A percentile compares a stretch with the other conserved stretches of the same genome.
Conservation (phyloP, 2,329 filamentous ascomycete genomes). For the Fusarium papillatum region DNA sequence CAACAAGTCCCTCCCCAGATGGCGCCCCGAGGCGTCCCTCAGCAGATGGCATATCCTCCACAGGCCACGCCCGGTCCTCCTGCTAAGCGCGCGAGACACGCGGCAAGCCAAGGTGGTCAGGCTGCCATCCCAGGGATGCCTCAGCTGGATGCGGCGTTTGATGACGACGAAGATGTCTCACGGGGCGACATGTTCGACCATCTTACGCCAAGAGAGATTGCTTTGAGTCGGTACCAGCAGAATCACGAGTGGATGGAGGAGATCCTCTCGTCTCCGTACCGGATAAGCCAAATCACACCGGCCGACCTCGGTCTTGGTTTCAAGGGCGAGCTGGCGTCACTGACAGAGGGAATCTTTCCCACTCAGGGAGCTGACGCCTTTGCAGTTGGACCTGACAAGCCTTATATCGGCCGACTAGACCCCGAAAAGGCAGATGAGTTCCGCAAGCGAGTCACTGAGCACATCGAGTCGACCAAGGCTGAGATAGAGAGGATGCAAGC, state of each 20-base stretch:
- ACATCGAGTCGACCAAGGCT: conserved; percentile 78
- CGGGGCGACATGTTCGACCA: conserved; percentile 92
- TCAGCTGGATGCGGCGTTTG: conserved; percentile 65
- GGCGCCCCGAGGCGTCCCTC: conserved; percentile 64
- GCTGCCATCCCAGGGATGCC: conserved; percentile 54
- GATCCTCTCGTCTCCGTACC: conserved; percentile 90
- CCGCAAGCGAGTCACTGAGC: conserved; percentile 80
- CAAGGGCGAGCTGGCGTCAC: conserved; percentile 82
- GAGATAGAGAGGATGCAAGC: conserved; percentile 90
- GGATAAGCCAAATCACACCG: conserved; percentile 86
- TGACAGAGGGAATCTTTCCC: conserved; percentile 91
- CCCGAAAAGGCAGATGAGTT: conserved; percentile 87
- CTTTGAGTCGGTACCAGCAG: conserved; percentile 87
- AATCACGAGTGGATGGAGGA: conserved; percentile 99
- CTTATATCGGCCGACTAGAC: conserved; percentile 75
- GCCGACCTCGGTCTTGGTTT: conserved; percentile 89
- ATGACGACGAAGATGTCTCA: conserved; percentile 92
- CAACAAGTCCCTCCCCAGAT: conserved; percentile 65
- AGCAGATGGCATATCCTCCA: conserved; percentile 73
- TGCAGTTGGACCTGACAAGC: conserved; percentile 64
- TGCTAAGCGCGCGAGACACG: conserved; percentile 66
- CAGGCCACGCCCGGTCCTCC: conserved; percentile 65
- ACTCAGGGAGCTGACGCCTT: conserved; percentile 65
- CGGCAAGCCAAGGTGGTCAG: conserved; percentile 55
- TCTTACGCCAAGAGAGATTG: conserved; percentile 90